Conservation (phyloP, 768 basidiomycete species). For the Amanita inopinata region DNA sequence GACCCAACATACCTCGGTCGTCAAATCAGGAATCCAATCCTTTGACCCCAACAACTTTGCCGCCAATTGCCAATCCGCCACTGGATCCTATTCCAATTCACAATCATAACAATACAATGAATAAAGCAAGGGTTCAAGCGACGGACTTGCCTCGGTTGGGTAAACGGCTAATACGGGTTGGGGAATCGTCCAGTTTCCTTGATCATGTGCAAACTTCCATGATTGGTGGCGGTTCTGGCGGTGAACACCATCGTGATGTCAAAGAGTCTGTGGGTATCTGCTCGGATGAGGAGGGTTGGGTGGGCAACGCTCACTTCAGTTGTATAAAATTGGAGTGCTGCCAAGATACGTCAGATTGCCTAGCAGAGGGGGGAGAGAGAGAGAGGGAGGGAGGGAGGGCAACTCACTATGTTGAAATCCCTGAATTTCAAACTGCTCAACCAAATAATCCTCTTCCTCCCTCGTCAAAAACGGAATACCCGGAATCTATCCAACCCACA, state of each 20-base stretch:
- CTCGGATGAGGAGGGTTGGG: background rate
- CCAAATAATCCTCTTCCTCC: conserved; percentile 63
- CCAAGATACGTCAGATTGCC: background rate
- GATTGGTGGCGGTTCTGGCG: conserved; percentile 30
- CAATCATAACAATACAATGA: background rate
- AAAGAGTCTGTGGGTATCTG: background rate
- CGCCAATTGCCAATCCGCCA: conserved; percentile 31
- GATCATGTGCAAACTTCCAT: conserved; percentile 30
- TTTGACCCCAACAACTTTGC: conserved; percentile 26
- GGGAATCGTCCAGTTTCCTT: conserved; percentile 35
- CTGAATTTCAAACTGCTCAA: conserved; percentile 47
- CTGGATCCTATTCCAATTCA: conserved; percentile 32
- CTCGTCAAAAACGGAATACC: conserved; percentile 49
- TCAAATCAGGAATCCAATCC: conserved; percentile 28
- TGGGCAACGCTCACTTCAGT: conserved; percentile 31
- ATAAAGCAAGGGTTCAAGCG: background rate
- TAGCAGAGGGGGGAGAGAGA: too few relatives aligned
- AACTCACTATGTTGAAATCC: conserved; percentile 53
- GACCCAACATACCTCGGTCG: conserved; percentile 24
- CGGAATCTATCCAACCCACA: conserved; percentile 50
- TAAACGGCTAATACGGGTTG: conserved; percentile 35
- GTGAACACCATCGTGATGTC: too few relatives aligned
- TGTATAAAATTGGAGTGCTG: conserved; percentile 62
- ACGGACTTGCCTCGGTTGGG: conserved; percentile 25
- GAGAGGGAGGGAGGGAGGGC: too few relatives aligned